Conservation (phyloP, 2,329 filamentous ascomycete genomes). For the Lecanoromycetidae sp. region DNA sequence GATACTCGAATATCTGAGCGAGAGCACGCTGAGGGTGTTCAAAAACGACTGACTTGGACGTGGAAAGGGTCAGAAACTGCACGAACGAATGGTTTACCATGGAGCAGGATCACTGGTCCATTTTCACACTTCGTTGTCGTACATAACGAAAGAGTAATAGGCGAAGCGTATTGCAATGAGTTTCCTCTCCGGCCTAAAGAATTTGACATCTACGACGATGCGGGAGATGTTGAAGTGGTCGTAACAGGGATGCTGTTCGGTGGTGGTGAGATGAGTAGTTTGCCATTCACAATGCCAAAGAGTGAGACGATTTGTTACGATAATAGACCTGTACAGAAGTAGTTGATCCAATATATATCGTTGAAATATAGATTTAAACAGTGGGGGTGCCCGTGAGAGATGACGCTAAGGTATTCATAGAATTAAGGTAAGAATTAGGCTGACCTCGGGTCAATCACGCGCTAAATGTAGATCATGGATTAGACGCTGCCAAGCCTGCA, state of each 20-base stretch:
- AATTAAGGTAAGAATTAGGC: too few relatives aligned
- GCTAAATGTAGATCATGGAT: too few relatives aligned
- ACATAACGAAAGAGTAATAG: background rate
- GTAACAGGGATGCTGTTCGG: conserved; percentile 5
- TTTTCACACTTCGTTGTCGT: conserved; percentile 6
- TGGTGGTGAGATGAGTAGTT: background rate
- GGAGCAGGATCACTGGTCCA: conserved; percentile 9
- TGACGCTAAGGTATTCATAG: too few relatives aligned
- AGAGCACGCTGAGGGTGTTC: background rate
- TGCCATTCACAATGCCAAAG: background rate
- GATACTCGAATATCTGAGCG: background rate
- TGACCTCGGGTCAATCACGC: too few relatives aligned
- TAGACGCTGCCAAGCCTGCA: too few relatives aligned
- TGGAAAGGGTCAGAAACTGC: background rate
- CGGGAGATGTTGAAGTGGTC: background rate
- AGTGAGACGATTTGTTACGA: background rate
- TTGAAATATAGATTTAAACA: too few relatives aligned
- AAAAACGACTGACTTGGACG: conserved; percentile 4
- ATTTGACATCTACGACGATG: background rate
- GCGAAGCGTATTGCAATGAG: conserved; percentile 2
- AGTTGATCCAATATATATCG: too few relatives aligned
- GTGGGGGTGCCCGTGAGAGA: too few relatives aligned
- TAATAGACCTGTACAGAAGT: too few relatives aligned
- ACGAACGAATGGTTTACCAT: conserved; percentile 1
- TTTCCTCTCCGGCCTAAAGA: conserved; percentile 3